phyloP scores from a whole-genome alignment of 768 basidiomycete species.

The Gloeopeniophorella convolvens region DNA sequence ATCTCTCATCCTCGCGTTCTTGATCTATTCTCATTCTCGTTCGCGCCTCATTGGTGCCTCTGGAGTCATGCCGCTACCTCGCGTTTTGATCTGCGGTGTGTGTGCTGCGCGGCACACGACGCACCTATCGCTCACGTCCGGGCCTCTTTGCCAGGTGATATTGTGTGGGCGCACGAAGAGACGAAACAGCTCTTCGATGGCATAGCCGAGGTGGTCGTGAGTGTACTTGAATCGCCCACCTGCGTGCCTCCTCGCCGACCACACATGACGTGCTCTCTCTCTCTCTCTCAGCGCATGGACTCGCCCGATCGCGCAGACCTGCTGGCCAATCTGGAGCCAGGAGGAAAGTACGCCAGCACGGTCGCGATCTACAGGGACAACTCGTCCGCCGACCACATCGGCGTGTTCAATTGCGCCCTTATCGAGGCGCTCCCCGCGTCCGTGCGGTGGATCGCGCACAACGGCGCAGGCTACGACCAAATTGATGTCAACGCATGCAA shows the following conservation, averaged over 20 bases:
- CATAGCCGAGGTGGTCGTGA: constrained; percentile 71
- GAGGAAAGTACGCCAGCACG: constrained; percentile 66
- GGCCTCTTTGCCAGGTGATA: constrained; percentile 40
- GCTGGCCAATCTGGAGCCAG: constrained; percentile 51
- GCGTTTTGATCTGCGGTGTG: constrained; percentile 33
- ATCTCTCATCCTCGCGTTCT: not conserved
- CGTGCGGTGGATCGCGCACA: constrained; percentile 86
- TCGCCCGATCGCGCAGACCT: constrained; percentile 63
- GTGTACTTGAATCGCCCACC: constrained; percentile 30
- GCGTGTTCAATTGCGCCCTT: constrained; percentile 75
- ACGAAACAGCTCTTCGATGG: constrained; percentile 54
- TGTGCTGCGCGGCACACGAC: not conserved
- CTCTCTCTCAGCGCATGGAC: constrained; percentile 40
- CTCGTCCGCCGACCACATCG: constrained; percentile 55
- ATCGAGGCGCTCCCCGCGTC: constrained; percentile 57
- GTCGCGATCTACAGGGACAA: constrained; percentile 80
- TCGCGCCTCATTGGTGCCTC: not conserved
- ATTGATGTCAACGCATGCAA: constrained; percentile 74
- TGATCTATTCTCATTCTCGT: not conserved
- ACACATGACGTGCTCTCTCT: not conserved
- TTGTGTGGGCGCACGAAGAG: constrained; percentile 80
- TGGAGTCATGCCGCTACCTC: constrained; percentile 16
- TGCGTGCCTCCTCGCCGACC: not conserved
- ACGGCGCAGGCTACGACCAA: constrained; percentile 89
- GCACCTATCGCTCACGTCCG: not conserved